phyloP scores from a whole-genome alignment of 2,329 filamentous ascomycete species.

The Cladosporium velox region DNA sequence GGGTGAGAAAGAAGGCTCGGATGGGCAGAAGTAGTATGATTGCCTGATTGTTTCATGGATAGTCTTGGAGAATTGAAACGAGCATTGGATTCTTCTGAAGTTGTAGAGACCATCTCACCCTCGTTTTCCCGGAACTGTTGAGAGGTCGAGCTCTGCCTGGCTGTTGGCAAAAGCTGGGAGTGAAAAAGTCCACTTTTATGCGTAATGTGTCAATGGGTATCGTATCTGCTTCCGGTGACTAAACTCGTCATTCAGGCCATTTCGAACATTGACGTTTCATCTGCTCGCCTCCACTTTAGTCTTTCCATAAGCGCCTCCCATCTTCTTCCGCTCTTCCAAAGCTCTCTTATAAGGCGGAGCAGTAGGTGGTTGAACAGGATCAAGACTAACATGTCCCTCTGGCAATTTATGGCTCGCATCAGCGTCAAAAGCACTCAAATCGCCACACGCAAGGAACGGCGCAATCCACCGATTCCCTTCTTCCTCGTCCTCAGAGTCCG shows the following conservation, averaged over 20 bases:
- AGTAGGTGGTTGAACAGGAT: slow-evolving; percentile 92
- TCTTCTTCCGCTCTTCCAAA: slow-evolving; percentile 75
- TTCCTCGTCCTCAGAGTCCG: slow-evolving; percentile 43
- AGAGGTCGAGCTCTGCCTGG: no score
- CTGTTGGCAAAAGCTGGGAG: no score
- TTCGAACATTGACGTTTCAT: not conserved
- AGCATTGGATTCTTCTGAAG: not conserved
- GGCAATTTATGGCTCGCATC: slow-evolving; percentile 92
- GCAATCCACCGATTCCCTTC: slow-evolving; percentile 75
- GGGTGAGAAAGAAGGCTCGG: not conserved
- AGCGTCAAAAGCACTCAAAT: slow-evolving; percentile 90
- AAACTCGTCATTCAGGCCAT: no score
- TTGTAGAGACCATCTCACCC: no score
- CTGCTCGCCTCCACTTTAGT: slow-evolving; percentile 52
- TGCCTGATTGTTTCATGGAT: not conserved
- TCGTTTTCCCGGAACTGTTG: no score
- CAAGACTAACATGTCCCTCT: slow-evolving; percentile 79
- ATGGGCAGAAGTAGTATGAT: not conserved
- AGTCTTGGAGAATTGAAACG: not conserved
- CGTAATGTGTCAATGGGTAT: no score
- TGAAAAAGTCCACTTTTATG: no score
- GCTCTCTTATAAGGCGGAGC: slow-evolving; percentile 93
- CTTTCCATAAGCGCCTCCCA: slow-evolving; percentile 76
- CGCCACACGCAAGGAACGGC: slow-evolving; percentile 95
- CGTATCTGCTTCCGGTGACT: no score